A percentile compares a stretch with the other conserved stretches of the same genome.
Evolutionary conservation across 2,329 filamentous ascomycete genomes (phyloP).

Genomic region (Neofusicoccum umdonicola): DNA sequence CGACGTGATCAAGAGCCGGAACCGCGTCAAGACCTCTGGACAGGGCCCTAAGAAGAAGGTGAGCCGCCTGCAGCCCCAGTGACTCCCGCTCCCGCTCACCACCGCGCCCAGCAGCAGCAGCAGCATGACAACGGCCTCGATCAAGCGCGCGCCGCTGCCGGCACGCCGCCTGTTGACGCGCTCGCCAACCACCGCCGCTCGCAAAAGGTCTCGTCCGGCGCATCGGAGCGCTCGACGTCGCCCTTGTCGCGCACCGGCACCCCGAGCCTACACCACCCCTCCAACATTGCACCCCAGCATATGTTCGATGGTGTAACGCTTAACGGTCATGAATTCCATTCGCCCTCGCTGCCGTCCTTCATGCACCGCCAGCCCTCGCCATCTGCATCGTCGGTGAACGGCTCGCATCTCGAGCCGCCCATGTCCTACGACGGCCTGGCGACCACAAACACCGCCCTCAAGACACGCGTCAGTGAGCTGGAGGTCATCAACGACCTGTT

Average conservation of each 20-base stretch:
- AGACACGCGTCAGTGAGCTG: slow-evolving; percentile 90
- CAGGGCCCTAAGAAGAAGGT: slow-evolving; percentile 84
- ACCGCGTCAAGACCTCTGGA: slow-evolving; percentile 87
- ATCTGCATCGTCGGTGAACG: slow-evolving; percentile 55
- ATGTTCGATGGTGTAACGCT: slow-evolving; percentile 72
- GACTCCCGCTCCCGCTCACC: background rate
- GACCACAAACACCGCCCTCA: slow-evolving; percentile 79
- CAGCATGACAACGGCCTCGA: slow-evolving; percentile 53
- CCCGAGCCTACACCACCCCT: slow-evolving; percentile 63
- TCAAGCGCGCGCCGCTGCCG: slow-evolving; percentile 5
- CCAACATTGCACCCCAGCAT: slow-evolving; percentile 69
- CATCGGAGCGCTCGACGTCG: slow-evolving; percentile 72
- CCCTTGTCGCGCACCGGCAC: slow-evolving; percentile 78
- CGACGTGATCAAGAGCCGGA: slow-evolving; percentile 98
- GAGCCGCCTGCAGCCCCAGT: slow-evolving; percentile 26
- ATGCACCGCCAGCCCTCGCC: slow-evolving; percentile 54
- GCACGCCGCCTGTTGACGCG: slow-evolving; percentile 44
- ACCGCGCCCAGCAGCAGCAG: slow-evolving; percentile 24
- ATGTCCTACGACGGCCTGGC: slow-evolving; percentile 79
- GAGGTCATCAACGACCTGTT: slow-evolving; percentile 85
- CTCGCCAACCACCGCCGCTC: slow-evolving; percentile 63
- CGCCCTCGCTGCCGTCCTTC: slow-evolving; percentile 45
- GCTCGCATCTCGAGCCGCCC: slow-evolving; percentile 65
- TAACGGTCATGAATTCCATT: slow-evolving; percentile 67
- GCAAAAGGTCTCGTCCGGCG: slow-evolving; percentile 70